phyloP scores from a whole-genome alignment of 805 yeast genomes.

The Suhomyces prunicola region DNA sequence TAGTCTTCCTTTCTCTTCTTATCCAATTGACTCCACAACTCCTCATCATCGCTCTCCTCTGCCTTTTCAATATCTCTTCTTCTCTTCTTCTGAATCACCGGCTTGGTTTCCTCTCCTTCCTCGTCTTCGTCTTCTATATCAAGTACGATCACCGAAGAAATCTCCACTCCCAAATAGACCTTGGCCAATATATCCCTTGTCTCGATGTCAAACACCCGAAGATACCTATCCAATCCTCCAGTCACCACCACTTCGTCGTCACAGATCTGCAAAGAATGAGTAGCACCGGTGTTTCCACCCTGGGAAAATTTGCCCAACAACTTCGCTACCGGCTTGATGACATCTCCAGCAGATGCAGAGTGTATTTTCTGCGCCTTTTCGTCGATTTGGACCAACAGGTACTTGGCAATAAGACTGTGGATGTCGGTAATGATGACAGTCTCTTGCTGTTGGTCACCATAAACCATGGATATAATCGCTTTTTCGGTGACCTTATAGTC shows the following conservation, averaged over 20 bases:
- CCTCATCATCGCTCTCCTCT: constrained; percentile 33
- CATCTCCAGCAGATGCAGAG: constrained; percentile 46
- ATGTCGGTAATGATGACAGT: constrained; percentile 68
- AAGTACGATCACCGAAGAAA: constrained; percentile 49
- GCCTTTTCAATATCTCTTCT: constrained; percentile 23
- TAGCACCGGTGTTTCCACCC: constrained; percentile 60
- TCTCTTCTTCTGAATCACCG: constrained; percentile 16
- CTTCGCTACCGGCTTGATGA: constrained; percentile 45
- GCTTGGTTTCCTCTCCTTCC: constrained; percentile 6
- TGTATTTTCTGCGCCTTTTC: constrained; percentile 32
- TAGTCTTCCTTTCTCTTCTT: constrained; percentile 25
- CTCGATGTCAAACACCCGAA: constrained; percentile 67
- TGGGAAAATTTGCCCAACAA: constrained; percentile 60
- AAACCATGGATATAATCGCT: constrained; percentile 46
- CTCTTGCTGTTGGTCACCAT: constrained; percentile 31
- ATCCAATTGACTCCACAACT: constrained; percentile 40
- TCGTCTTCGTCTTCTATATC: constrained; percentile 42
- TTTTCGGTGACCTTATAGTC: constrained; percentile 53
- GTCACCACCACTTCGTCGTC: constrained; percentile 52
- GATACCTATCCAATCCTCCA: constrained; percentile 87
- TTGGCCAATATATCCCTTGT: constrained; percentile 63
- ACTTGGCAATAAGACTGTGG: constrained; percentile 59
- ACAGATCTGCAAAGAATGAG: constrained; percentile 56
- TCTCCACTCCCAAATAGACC: constrained; percentile 72
- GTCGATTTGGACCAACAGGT: constrained; percentile 36